Evolutionary conservation across 2,329 filamentous ascomycete species (phyloP).

Genomic region (Fusarium sp.): DNA sequence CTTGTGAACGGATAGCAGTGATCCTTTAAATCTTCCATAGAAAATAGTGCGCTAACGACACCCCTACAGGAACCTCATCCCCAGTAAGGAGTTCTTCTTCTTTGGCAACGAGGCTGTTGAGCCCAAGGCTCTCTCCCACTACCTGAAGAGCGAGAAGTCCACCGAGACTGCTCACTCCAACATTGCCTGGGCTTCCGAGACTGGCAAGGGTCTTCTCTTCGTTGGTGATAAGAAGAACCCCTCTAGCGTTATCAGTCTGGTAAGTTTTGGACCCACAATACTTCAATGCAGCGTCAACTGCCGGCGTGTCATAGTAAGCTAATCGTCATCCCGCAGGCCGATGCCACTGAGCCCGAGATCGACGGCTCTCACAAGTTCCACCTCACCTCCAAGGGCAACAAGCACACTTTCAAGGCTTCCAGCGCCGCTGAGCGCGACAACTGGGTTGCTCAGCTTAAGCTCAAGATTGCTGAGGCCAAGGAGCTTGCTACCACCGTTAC

Average conservation of each 20-base stretch:
- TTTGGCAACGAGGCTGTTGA: constrained; percentile 81
- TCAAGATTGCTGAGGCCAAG: constrained; percentile 87
- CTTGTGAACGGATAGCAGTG: no score
- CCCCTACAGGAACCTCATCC: constrained; percentile 79
- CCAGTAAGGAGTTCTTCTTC: constrained; percentile 95
- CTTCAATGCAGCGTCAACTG: constrained; percentile 26
- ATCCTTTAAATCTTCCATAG: no score
- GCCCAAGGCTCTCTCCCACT: constrained; percentile 78
- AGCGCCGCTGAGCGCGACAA: constrained; percentile 84
- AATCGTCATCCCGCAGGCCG: constrained; percentile 57
- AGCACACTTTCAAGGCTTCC: constrained; percentile 92
- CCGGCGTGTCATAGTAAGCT: constrained; percentile 35
- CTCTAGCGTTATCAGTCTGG: constrained; percentile 85
- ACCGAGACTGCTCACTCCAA: constrained; percentile 79
- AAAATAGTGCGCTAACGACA: constrained; percentile 39
- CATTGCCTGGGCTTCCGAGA: constrained; percentile 90
- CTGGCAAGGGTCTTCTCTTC: constrained; percentile 95
- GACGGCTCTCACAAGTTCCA: constrained; percentile 85
- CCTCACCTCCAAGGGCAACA: constrained; percentile 86
- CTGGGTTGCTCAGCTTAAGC: constrained; percentile 89
- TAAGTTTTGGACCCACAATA: constrained; percentile 61
- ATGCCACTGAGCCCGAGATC: constrained; percentile 77
- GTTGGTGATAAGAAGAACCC: constrained; percentile 88
- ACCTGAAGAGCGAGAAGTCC: constrained; percentile 90
- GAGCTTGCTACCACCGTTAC: constrained; percentile 78